Evolutionary conservation across 1,284 basidiomycete genomes (phyloP), one percentile per base, ranked within the genome.

Genomic region (Cutaneotrichosporon mucoides): DNA sequence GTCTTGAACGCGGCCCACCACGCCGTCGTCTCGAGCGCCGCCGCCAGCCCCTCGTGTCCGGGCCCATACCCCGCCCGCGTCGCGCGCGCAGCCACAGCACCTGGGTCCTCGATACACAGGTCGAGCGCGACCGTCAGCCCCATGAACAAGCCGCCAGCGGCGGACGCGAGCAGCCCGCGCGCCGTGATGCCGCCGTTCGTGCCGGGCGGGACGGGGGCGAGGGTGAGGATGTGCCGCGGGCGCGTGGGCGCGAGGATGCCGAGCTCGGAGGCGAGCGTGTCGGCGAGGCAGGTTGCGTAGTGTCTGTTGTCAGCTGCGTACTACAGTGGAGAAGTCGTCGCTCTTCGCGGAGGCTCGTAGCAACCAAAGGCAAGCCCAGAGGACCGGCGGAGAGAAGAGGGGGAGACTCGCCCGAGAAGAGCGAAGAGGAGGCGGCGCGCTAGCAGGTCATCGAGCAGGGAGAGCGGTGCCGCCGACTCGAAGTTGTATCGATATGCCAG

Each of bases 131-230:
- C 82, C 4, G 84, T 80, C 12, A 82, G 44, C 1, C 89, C 91
- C 69, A 94, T 87, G 2, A 87, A 68, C 1, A 82, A 70, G 0
- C 94, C 94, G 1, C 94, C 94, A 0, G 81, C 71, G 2, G 87
- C 76, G 1, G 89, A 91, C 8, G 87, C 86, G 2, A 84, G 61
- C 0, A 90, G 89, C 7, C 94, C 94, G 47, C 84, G 82, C 0
- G 82, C 56, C 1, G 89, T 89, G 63, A 97, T 83, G 0, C 84
- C 94, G 8, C 94, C 94, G 71, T 98, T 97, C 1, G 94, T 96
- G 1, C 94, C 94, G 0, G 88, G 87, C 1, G 92, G 92, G 0
- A 94, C 90, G 0, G 77, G 66, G 58, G 81, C 81, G 49, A 87
- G 74, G 1, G 88, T 91, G 2, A 90, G 90, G 66, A 92, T 84